Percentiles rank a stretch among this genome's conserved stretches.
phyloP scores from a whole-genome alignment of 2,329 filamentous ascomycete genomes.

The Stagonosporopsis rhizophila region DNA sequence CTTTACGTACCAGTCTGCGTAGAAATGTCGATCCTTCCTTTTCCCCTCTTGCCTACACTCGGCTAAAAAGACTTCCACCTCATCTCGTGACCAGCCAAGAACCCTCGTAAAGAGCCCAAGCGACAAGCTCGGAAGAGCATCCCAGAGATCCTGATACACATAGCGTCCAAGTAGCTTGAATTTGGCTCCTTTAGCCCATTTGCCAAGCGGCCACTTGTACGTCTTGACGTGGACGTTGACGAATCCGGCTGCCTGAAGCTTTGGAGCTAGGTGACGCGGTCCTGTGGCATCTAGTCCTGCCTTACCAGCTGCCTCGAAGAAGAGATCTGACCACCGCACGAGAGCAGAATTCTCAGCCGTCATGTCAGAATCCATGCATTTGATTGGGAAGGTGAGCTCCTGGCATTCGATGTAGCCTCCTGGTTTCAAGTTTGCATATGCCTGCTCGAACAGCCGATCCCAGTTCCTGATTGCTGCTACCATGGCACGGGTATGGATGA shows the following conservation, averaged over 20 bases:
- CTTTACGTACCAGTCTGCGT: slow-evolving; percentile 34
- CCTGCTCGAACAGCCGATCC: slow-evolving; percentile 55
- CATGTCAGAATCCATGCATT: slow-evolving; percentile 32
- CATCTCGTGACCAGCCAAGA: slow-evolving; percentile 36
- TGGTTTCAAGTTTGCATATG: slow-evolving; percentile 51
- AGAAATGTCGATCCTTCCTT: slow-evolving; percentile 37
- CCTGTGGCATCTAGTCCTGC: slow-evolving; percentile 51
- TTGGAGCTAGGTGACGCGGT: slow-evolving; percentile 48
- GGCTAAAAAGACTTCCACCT: slow-evolving; percentile 39
- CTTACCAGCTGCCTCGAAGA: slow-evolving; percentile 33
- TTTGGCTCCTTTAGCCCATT: slow-evolving; percentile 42
- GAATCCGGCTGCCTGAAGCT: slow-evolving; percentile 36
- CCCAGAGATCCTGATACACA: slow-evolving; percentile 37
- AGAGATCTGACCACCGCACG: slow-evolving; percentile 36
- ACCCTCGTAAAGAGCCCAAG: slow-evolving; percentile 40
- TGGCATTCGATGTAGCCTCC: slow-evolving; percentile 62
- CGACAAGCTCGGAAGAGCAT: slow-evolving; percentile 35
- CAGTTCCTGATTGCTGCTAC: slow-evolving; percentile 63
- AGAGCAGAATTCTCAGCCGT: slow-evolving; percentile 34
- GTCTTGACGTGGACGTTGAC: slow-evolving; percentile 35
- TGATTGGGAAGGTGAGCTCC: slow-evolving; percentile 46
- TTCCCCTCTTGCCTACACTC: slow-evolving; percentile 37
- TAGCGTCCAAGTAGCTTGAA: slow-evolving; percentile 39
- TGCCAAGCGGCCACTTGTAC: slow-evolving; percentile 43
- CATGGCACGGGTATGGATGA: slow-evolving; percentile 63